phyloP scores from a whole-genome alignment of 75 land plant genomes.

The Selaginella tamariscina region DNA sequence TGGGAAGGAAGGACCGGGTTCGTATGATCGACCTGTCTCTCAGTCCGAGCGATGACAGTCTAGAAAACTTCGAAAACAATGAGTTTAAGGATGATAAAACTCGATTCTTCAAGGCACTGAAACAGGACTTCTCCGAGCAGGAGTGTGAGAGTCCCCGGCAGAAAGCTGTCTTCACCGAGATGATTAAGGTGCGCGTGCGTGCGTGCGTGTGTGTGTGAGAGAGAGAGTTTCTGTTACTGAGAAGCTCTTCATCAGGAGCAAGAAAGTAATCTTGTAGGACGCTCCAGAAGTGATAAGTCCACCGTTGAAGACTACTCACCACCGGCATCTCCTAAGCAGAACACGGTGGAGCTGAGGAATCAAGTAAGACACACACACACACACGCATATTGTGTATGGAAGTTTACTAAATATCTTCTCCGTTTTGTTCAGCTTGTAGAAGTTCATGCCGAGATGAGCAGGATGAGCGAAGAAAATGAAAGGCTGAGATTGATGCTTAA shows the following conservation, averaged over 20 bases:
- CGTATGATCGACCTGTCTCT: not conserved
- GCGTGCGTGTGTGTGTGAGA: too few species aligned
- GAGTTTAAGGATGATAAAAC: too few species aligned
- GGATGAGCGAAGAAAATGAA: constrained; percentile 2
- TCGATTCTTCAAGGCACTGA: too few species aligned
- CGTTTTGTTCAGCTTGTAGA: constrained; percentile 6
- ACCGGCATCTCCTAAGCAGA: not conserved
- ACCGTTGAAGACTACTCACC: not conserved
- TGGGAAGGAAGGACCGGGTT: not conserved
- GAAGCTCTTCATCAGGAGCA: not conserved
- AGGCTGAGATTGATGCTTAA: not conserved
- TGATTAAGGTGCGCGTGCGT: too few species aligned
- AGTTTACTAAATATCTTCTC: too few species aligned
- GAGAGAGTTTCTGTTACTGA: too few species aligned
- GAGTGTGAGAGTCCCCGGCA: not conserved
- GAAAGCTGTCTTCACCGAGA: too few species aligned
- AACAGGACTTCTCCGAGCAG: not conserved
- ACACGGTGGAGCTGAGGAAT: not conserved
- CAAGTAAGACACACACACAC: too few species aligned
- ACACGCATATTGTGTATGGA: too few species aligned
- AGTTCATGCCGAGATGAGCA: not conserved
- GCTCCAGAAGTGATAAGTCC: not conserved
- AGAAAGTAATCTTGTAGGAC: not conserved
- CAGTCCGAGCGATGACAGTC: not conserved
- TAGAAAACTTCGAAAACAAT: too few species aligned